phyloP scores from a whole-genome alignment of 139 green algal genomes.

The Nannochloris sp. region DNA sequence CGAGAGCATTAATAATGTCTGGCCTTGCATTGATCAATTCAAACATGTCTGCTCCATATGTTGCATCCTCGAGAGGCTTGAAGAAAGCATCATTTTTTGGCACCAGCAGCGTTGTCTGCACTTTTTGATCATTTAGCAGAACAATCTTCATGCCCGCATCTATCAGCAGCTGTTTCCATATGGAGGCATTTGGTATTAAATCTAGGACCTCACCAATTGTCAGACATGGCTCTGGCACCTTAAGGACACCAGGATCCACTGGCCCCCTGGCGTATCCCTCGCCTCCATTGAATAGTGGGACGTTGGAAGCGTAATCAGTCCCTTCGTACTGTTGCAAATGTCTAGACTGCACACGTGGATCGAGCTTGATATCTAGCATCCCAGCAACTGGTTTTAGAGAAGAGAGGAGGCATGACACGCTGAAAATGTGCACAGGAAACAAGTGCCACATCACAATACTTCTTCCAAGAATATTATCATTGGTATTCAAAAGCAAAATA shows the following conservation, averaged over 20 bases:
- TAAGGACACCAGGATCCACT: neutral
- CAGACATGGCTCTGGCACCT: conserved; percentile 5
- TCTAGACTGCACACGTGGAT: too few relatives aligned
- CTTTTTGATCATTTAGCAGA: conserved; percentile 7
- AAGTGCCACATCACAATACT: too few relatives aligned
- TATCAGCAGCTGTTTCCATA: conserved; percentile 18
- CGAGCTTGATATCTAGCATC: too few relatives aligned
- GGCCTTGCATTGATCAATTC: conserved; percentile 11
- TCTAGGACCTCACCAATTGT: conserved; percentile 15
- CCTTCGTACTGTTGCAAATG: too few relatives aligned
- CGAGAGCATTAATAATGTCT: conserved; percentile 15
- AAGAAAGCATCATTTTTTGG: conserved; percentile 14
- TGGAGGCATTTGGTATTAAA: conserved; percentile 16
- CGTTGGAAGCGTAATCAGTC: too few relatives aligned
- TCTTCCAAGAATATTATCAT: too few relatives aligned
- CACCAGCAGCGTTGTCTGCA: conserved; percentile 18
- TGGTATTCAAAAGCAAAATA: too few relatives aligned
- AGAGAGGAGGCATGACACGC: too few relatives aligned
- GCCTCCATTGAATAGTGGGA: too few relatives aligned
- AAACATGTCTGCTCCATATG: conserved; percentile 4
- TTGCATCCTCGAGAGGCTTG: conserved; percentile 8
- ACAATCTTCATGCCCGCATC: neutral
- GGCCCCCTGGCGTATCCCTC: too few relatives aligned
- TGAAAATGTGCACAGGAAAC: too few relatives aligned
- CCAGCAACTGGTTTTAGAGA: too few relatives aligned